Base-by-base conservation (phyloP, 805 yeast species). In the Scheffersomyces coipomensis region DNA sequence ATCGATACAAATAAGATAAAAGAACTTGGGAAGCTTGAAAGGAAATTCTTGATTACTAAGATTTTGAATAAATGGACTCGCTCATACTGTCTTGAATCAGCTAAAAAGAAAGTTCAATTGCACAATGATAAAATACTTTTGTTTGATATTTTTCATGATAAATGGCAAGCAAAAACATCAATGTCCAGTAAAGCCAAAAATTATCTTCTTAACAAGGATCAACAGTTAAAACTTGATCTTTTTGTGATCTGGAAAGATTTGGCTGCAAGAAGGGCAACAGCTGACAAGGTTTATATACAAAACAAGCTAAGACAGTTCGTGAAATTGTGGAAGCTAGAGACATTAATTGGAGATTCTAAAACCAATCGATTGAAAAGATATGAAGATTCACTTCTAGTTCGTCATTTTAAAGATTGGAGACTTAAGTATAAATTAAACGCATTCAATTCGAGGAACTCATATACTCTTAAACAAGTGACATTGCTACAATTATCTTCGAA, bases 31-130 rank as follows among this genome's bases (percentile, higher is more conserved):
- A n/a, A 27, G 2, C 10, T 49, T 5, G 60, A 60, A 29, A 41
- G 45, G 13, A 23, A 29, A 1, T 51, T 53, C 26, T 18, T 51
- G 5, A 25, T 40, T 19, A 37, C 24, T 9, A 48, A 42, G 22
- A 46, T 33, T 22, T 49, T 61, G 23, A 19, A 34, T 1, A 33
- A 19, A 1, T 59, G 64, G 63, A 32, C 29, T n/a, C 24, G 34
- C 5, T 15, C 25, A 4, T 19, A 19, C 21, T 5, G 15, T 15
- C 30, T 48, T 13, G 32, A 37, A 12, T 18, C 4, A 11, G 26
- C 19, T 12, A 17, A 35, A 3, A 30, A 38, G 4, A 19, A 40
- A 26, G 42, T 42, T 4, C 37, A 32, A 27, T 11, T 8, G 9
- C 29, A 21, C n/a, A 44, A 38, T 16, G 34, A 48, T 26, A 15